Evolutionary conservation across 768 basidiomycete species (phyloP).

Genomic region (Exsudoporus frostii): DNA sequence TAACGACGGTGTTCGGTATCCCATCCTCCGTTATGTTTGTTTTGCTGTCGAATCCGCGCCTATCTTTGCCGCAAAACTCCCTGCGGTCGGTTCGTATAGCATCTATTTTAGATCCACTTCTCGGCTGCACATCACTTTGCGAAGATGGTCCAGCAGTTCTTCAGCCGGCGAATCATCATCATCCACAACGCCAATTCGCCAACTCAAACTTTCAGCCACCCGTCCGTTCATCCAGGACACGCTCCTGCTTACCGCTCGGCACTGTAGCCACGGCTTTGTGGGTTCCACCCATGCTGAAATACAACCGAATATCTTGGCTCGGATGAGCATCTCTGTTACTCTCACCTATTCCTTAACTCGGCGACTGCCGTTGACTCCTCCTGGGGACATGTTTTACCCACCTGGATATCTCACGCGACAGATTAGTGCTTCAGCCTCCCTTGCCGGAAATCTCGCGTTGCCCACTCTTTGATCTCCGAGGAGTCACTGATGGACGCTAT

Average conservation of each 20-base stretch:
- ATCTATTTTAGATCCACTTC: conserved; percentile 22
- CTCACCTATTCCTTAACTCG: conserved; percentile 12
- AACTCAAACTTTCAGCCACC: conserved; percentile 5
- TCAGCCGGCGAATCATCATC: conserved; percentile 10
- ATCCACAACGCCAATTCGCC: conserved; percentile 4
- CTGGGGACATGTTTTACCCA: conserved; percentile 17
- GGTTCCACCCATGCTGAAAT: conserved; percentile 2
- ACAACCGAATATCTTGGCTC: not conserved
- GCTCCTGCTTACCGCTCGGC: not conserved
- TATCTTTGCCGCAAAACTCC: conserved; percentile 7
- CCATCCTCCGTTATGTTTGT: conserved; percentile 19
- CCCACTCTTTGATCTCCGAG: conserved; percentile 26
- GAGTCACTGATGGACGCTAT: conserved; percentile 14
- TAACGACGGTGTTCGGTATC: conserved; percentile 19
- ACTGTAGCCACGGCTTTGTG: not conserved
- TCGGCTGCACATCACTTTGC: conserved; percentile 22
- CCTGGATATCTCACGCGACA: conserved; percentile 19
- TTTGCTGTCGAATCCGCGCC: conserved; percentile 16
- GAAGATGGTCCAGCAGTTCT: conserved; percentile 15
- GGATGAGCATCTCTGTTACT: conserved; percentile 6
- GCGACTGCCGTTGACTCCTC: conserved; percentile 16
- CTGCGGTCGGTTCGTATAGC: conserved; percentile 12
- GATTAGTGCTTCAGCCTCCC: conserved; percentile 15
- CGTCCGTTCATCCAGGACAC: not conserved
- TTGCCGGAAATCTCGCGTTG: conserved; percentile 9